These are phyloP conservation scores for Porcisia hertigi DNA, from an alignment of 208 protist species.

Conservation along the genomic window DNA sequence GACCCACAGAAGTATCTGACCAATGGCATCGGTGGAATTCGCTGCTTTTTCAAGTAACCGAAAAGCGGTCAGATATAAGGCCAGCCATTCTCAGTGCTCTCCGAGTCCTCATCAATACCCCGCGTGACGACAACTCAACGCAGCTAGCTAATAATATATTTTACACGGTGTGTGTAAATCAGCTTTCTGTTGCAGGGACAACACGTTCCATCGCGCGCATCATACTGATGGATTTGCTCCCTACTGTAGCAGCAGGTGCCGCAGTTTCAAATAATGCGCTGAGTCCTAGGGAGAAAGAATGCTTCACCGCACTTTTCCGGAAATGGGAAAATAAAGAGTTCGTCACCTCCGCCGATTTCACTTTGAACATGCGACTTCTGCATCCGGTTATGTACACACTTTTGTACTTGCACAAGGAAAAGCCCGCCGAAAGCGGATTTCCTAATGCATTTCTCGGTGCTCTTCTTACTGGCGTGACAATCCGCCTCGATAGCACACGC, in stretches of 20 bases:
- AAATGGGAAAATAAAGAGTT: slow-evolving; percentile 44
- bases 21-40: slow-evolving; percentile 23
- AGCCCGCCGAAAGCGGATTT: slow-evolving; percentile 11
- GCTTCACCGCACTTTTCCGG: slow-evolving; percentile 20
- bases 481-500: slow-evolving; percentile 44
- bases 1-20: slow-evolving; percentile 8
- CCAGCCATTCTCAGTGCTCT: neutral
- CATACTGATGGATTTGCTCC: slow-evolving; percentile 22
- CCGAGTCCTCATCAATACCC: slow-evolving; percentile 7
- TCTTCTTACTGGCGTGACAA: slow-evolving; percentile 49
- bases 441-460: slow-evolving; percentile 35
- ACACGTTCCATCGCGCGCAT: slow-evolving; percentile 3
- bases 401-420: slow-evolving; percentile 31
- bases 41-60: slow-evolving; percentile 8
- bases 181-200: slow-evolving; percentile 11
- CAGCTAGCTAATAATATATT: slow-evolving; percentile 15
- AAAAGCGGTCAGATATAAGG: slow-evolving; percentile 20
- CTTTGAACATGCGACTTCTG: slow-evolving; percentile 43
- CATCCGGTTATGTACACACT: slow-evolving; percentile 64
- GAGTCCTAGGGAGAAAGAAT: slow-evolving; percentile 8
- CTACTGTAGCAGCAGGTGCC: slow-evolving; percentile 2
- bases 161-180: slow-evolving; percentile 24
- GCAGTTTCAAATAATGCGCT: neutral
- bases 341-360: slow-evolving; percentile 37
- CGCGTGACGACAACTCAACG: neutral